Evolutionary conservation across 2,329 filamentous ascomycete genomes (phyloP), one percentile per base, ranked within the genome.

Genomic region (Thielaviopsis ethacetica): DNA sequence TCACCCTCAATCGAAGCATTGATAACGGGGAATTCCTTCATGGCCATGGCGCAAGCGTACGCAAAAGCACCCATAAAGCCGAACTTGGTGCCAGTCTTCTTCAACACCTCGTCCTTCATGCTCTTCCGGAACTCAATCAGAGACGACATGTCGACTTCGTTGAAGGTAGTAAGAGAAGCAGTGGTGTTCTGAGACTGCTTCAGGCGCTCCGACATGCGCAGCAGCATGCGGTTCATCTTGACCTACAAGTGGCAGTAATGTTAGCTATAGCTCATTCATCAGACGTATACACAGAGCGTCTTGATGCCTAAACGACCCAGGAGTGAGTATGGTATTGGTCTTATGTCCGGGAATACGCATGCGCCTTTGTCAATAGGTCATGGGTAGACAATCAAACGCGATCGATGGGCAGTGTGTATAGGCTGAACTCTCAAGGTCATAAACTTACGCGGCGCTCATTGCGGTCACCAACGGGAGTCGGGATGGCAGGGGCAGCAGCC

Each of bases 11-110:
- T 98, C 44, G 91, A 95, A 22, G 91, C 93, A 68, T 98, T 98
- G 67, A 97, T 88, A 1, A 85, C 85, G 13, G 91, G 93, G n/a
- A 97, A 77, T 64, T 97, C 91, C 67, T 86, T 87, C 88, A 96
- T 95, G 61, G 93, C 93, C 62, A 97, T 77, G 52, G 95, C 83
- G 66, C 83, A 88, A 54, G 93, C 93, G 63, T 86, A 87, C 3
- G 91, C 88, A 74, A 98, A 98, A 59, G 91, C 91, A 71, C 90
- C 93, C 91, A 98, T 97, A 77, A 97, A 98, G n/a, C 93, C 93
- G 58, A 98, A 85, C 78, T 97, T 98, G 61, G 97, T 86, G 52
- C 91, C 91, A 10, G 88, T 93, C 78, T 91, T 95, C 80, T 97
- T 95, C 60, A 97, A 77, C 22, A 96, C 77, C 61, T 95, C 91